Percentiles rank a stretch among this genome's conserved stretches.
phyloP scores from a whole-genome alignment of 1,284 basidiomycete genomes.

The Sporisorium reilianum region DNA sequence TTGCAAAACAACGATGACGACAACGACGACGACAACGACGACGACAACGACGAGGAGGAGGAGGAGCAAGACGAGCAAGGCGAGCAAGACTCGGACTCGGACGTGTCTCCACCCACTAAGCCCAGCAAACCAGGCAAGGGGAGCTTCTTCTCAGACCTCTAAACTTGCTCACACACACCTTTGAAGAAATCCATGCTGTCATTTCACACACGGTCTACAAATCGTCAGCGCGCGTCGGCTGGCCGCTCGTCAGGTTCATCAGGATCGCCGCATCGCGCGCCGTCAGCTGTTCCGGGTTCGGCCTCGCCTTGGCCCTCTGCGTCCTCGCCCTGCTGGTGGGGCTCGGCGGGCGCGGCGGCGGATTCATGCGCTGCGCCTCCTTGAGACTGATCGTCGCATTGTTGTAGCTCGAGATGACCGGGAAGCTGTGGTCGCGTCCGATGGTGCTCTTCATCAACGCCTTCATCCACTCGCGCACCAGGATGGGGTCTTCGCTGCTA shows the following conservation, averaged over 20 bases:
- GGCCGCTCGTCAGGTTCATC: conserved; percentile 55
- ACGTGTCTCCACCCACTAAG: not conserved
- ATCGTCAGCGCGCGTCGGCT: conserved; percentile 30
- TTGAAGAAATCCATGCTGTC: not conserved
- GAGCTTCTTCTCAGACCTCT: conserved; percentile 41
- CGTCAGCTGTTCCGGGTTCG: conserved; percentile 90
- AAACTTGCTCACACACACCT: conserved; percentile 3
- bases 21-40: not conserved
- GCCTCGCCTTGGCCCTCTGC: conserved; percentile 85
- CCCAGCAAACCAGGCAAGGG: conserved; percentile 8
- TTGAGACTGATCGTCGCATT: conserved; percentile 94
- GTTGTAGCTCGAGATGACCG: conserved; percentile 95
- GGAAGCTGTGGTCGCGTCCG: conserved; percentile 74
- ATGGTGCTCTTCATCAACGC: conserved; percentile 99
- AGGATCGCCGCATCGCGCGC: conserved; percentile 71
- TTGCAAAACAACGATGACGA: conserved; percentile 7
- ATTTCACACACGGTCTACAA: conserved; percentile 1
- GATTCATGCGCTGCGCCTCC: conserved; percentile 95
- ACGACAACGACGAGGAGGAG: no score
- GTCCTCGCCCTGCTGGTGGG: conserved; percentile 87
- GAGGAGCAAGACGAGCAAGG: no score
- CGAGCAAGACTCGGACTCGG: not conserved
- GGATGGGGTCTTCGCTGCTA: conserved; percentile 84
- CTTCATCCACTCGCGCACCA: conserved; percentile 98
- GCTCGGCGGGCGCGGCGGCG: conserved; percentile 91